Base-by-base conservation (phyloP, 1,284 basidiomycete species). In the Paramarasmius palmivorus region DNA sequence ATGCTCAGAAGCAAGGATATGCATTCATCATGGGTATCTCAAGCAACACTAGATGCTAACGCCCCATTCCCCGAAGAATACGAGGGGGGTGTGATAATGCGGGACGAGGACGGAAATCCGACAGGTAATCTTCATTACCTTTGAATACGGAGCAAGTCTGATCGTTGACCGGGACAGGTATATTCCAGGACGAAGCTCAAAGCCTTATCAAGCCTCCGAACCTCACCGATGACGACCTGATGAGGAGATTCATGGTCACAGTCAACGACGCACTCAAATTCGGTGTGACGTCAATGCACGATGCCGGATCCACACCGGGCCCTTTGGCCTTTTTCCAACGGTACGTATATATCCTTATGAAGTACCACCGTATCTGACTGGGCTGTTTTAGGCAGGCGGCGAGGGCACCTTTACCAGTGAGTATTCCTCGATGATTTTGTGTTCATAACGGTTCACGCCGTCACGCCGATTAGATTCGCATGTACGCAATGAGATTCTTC, bases 1-100 rank as follows among this genome's bases (percentile, higher is more conserved):
- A 78, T 81, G 3, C 77, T 96, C 5, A 72, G 72, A 25, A 81
- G 93, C 20, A 81, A 95, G 2, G 94, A 97, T 63, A 84, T 79
- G 0, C 94, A 97, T 65, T 93, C 92, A 0, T 71, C 81, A 15
- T 97, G 94, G 94, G 86, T 95, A 4, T 93, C 90, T 7, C 73
- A 78, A 26, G 73, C 79, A 1, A 83, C 91, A 0, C 70, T 95
- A 2, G 77, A 83, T 15, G 63, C 84, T 14, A 77, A 92, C 64
- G 79, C 77, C 1, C 63, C 76, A 1, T 71, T 86, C 1, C 83
- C 84, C 0, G 64, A 74, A 9, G 66, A 78, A 10, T 78, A 93
- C 0, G 78, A 85, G 7, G 94, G 94, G 10, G 94, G 94, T 0
- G 69, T 84, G 23, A 88, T 97, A 49, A 68, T 92, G 4, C 80